Percentiles rank a stretch among this genome's conserved stretches.
Evolutionary conservation across 2,329 filamentous ascomycete species (phyloP).

Genomic region (Aspergillus intermedius): DNA sequence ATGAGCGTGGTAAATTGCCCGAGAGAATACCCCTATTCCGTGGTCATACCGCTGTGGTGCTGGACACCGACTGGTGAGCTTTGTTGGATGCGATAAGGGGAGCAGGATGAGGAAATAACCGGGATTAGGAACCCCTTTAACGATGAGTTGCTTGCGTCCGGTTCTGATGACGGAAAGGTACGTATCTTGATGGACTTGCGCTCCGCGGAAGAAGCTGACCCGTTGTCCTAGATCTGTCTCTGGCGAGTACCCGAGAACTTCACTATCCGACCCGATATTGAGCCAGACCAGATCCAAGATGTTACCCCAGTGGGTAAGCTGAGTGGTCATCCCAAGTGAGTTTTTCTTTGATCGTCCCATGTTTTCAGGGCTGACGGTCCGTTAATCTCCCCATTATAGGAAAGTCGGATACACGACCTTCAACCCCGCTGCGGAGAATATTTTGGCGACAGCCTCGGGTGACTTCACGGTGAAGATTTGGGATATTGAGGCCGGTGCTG

Average conservation of each 20-base stretch:
- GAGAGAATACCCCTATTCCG: constrained; percentile 92
- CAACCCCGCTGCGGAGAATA: constrained; percentile 91
- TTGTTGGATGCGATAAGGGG: constrained; percentile 8
- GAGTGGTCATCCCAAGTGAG: constrained; percentile 76
- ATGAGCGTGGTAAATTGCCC: constrained; percentile 82
- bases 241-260: constrained; percentile 92
- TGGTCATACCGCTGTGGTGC: constrained; percentile 88
- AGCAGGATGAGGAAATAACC: constrained; percentile 6
- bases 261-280: constrained; percentile 71
- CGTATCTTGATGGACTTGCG: background rate
- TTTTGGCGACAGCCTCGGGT: constrained; percentile 89
- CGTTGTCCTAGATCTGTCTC: constrained; percentile 61
- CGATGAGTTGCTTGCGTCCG: constrained; percentile 84
- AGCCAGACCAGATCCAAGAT: constrained; percentile 68
- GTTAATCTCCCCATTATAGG: constrained; percentile 43
- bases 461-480: constrained; percentile 94
- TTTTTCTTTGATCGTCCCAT: constrained; percentile 3
- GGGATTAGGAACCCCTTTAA: constrained; percentile 81
- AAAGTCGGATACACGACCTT: constrained; percentile 98
- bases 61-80: constrained; percentile 90
- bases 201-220: constrained; percentile 10
- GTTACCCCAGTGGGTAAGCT: constrained; percentile 76
- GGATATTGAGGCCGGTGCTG: constrained; percentile 76
- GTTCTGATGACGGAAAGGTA: constrained; percentile 89
- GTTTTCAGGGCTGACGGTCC: constrained; percentile 2